phyloP scores from a whole-genome alignment of 2,329 filamentous ascomycete genomes.

The Aspergillus caelatus region DNA sequence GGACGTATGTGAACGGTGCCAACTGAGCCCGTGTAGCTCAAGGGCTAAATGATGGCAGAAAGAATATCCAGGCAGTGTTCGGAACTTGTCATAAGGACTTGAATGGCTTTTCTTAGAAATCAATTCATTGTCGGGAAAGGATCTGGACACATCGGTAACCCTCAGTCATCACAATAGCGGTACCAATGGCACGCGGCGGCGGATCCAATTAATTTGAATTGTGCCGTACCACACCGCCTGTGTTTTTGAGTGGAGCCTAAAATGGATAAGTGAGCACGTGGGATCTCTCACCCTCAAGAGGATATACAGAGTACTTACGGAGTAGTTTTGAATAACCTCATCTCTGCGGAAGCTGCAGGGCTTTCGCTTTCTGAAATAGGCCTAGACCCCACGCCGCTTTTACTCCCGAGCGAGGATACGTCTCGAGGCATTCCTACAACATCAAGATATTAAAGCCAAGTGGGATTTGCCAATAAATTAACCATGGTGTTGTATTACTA shows the following conservation, averaged over 20 bases:
- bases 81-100: neutral
- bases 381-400: too few relatives aligned
- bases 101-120: neutral
- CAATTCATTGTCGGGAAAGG: neutral
- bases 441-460: too few relatives aligned
- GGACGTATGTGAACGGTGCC: conserved; percentile 13
- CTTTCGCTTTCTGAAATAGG: too few relatives aligned
- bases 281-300: neutral
- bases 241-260: neutral
- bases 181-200: neutral
- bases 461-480: too few relatives aligned
- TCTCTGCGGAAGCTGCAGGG: too few relatives aligned
- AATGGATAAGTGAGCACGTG: neutral
- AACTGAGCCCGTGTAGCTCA: conserved; percentile 8
- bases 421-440: too few relatives aligned
- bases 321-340: too few relatives aligned
- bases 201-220: conserved; percentile 6
- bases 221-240: conserved; percentile 15
- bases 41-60: conserved; percentile 1
- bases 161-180: conserved; percentile 5
- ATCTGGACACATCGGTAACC: neutral
- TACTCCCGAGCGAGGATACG: too few relatives aligned
- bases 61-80: neutral
- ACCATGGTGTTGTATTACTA: too few relatives aligned
- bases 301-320: neutral